Base-by-base conservation (phyloP, 2,329 filamentous ascomycete species). In the Rhynchosporium agropyri region DNA sequence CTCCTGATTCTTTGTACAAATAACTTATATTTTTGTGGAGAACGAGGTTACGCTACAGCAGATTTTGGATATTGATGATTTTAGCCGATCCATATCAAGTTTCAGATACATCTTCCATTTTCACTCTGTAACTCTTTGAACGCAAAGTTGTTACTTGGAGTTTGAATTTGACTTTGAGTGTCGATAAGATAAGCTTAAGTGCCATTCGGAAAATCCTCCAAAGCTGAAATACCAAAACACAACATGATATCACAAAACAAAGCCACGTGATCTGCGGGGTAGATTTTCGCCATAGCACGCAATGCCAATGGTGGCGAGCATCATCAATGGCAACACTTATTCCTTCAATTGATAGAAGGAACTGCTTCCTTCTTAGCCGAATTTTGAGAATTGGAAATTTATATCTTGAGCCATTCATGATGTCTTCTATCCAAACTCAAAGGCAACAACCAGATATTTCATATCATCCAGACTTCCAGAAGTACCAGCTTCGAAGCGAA, bases 361-460 rank as follows among this genome's bases (percentile, higher is more conserved):
- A 43, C 28, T 10, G 42, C 20, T 20, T 20, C 20, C 20, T 20
- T 20, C 20, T 20, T 1, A 31, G 29, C 26, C 29, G 26, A 57
- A 12, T 56, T n/a, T 45, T 15, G 2, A n/a, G 29, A 26, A 10
- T n/a, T n/a, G 8, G 8, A 3, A 7, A 26, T 5, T 12, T 12
- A 26, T 2, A 43, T 45, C 6, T 15, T 0, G 3, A 7, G 29
- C 4, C 5, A 2, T n/a, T 31, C 9, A 57, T 31, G 12, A 57
- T 57, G 46, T 53, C 58, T 51, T 15, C 13, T 12, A 60, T 42
- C 36, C 48, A 53, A 45, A 57, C 42, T 58, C 48, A 58, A 54
- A 58, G 53, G 12, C 83, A 86, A 68, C 83, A 86, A 68, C 84
- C 85, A 0, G 84, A 87, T 66, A 88, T 87, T 61, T 74, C 74